Percentiles rank a stretch among this genome's conserved stretches.
Evolutionary conservation across 75 land plant genomes (phyloP).

Genomic region (Larix kaempferi): DNA sequence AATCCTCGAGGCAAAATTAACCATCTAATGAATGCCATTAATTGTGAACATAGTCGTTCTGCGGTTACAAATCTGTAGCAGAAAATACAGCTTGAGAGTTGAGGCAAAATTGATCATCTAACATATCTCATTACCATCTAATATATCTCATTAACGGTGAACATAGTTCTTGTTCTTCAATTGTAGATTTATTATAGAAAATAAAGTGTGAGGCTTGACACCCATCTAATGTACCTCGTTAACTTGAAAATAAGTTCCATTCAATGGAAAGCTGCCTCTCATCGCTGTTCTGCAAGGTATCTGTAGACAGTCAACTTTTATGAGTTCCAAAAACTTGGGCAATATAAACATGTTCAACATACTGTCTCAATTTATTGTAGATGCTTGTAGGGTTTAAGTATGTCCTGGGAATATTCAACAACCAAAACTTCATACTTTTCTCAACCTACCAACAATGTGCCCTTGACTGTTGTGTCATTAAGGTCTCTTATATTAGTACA

Average conservation of each 20-base stretch:
- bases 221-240: conserved; percentile 57
- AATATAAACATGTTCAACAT: not conserved
- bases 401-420: not conserved
- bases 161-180: not conserved
- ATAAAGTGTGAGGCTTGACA: not conserved
- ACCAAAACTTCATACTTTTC: conserved; percentile 5
- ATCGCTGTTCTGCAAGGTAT: conserved; percentile 86
- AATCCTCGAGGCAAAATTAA: no score
- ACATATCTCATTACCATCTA: not conserved
- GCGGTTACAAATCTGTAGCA: no score
- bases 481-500: conserved; percentile 17
- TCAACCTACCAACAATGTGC: conserved; percentile 77
- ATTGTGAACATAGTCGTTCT: no score
- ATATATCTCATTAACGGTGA: not conserved
- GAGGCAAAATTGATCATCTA: not conserved
- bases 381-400: not conserved
- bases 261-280: conserved; percentile 81
- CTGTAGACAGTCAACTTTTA: conserved; percentile 26
- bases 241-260: conserved; percentile 92
- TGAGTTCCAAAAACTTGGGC: not conserved
- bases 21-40: no score
- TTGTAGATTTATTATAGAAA: not conserved
- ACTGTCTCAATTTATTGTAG: not conserved
- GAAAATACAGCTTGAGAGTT: not conserved
- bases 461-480: conserved; percentile 27